A percentile compares a stretch with the other conserved stretches of the same genome.
phyloP scores from a whole-genome alignment of 2,329 filamentous ascomycete species.

The Tolypocladium ovalisporum region DNA sequence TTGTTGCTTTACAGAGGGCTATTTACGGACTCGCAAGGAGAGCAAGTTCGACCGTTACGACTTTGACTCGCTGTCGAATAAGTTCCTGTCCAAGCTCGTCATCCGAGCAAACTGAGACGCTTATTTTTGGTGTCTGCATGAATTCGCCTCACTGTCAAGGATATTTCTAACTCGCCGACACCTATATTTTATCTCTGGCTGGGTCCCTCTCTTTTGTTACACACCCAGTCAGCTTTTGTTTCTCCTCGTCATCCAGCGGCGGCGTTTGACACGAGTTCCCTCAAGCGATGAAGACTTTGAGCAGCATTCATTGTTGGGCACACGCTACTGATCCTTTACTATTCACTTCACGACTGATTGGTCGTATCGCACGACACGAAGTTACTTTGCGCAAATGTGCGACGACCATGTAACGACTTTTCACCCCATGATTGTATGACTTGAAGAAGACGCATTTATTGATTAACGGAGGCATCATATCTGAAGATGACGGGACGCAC shows the following conservation, averaged over 20 bases:
- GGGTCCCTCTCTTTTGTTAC: constrained; percentile 18
- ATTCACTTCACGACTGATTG: constrained; percentile 20
- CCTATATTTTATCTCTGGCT: constrained; percentile 2
- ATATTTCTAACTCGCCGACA: constrained; percentile 7
- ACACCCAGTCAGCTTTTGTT: constrained; percentile 14
- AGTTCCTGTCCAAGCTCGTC: constrained; percentile 92
- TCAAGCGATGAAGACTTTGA: constrained; percentile 4
- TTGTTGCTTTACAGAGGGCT: constrained; percentile 53
- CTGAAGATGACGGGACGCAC: background rate
- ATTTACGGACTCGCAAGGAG: constrained; percentile 68
- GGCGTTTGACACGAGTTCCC: constrained; percentile 30
- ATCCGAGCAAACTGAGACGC: constrained; percentile 69
- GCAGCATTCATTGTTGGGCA: background rate
- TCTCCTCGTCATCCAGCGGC: constrained; percentile 29
- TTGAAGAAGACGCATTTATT: constrained; percentile 24
- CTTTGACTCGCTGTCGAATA: constrained; percentile 93
- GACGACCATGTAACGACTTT: constrained; percentile 20
- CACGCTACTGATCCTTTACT: constrained; percentile 6
- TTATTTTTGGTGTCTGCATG: background rate
- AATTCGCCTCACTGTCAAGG: background rate
- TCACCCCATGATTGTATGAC: constrained; percentile 22
- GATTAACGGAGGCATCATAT: constrained; percentile 5
- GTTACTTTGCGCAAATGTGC: constrained; percentile 21
- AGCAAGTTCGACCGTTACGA: constrained; percentile 82
- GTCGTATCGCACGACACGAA: constrained; percentile 21